Percentiles rank a stretch among this genome's conserved stretches.
These are phyloP conservation scores for Acer yangbiense DNA, from an alignment of 345 rosid genomes.

Conservation along the genomic window DNA sequence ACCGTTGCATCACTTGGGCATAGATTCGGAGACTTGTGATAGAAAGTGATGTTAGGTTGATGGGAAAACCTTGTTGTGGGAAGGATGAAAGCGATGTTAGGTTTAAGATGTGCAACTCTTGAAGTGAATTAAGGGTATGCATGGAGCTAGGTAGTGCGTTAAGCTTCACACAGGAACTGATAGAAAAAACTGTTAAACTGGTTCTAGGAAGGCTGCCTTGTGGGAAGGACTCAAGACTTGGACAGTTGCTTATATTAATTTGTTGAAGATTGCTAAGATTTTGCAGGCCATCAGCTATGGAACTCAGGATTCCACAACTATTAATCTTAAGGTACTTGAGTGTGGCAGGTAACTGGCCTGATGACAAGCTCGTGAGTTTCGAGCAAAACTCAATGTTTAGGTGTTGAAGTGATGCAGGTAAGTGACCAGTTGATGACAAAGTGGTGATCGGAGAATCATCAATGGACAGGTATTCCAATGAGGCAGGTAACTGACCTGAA, in stretches of 20 bases:
- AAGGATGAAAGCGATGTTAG: no score
- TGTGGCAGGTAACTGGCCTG: background rate
- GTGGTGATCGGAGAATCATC: background rate
- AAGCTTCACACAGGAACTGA: background rate
- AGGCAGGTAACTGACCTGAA: background rate
- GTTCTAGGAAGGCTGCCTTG: background rate
- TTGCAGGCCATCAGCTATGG: background rate
- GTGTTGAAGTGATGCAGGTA: background rate
- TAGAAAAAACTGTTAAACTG: background rate
- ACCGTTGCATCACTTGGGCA: no score
- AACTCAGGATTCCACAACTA: background rate
- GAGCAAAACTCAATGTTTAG: background rate
- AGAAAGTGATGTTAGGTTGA: no score
- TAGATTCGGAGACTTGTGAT: no score
- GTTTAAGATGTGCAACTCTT: no score
- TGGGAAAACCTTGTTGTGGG: no score
- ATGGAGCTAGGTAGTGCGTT: no score
- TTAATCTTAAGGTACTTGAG: background rate
- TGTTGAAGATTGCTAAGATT: slow-evolving; percentile 18
- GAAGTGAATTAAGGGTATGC: no score
- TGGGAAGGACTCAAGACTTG: background rate
- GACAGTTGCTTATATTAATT: background rate
- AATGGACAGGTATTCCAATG: background rate
- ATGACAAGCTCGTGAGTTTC: background rate
- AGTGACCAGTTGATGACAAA: background rate